phyloP scores from a whole-genome alignment of 176 grass and related monocot species.

The Musa schizocarpa region DNA sequence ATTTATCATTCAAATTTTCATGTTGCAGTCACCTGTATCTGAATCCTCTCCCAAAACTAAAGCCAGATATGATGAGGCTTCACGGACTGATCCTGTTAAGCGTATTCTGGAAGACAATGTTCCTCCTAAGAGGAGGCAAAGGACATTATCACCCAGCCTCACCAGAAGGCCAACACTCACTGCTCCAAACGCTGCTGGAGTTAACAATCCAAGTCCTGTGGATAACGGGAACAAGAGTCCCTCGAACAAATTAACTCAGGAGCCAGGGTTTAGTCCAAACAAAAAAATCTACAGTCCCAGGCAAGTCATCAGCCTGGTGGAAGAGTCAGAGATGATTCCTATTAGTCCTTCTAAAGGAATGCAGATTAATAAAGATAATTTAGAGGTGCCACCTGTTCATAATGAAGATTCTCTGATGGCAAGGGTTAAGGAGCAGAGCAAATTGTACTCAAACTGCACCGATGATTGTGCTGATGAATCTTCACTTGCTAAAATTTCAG shows the following conservation, averaged over 20 bases:
- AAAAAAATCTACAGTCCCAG: conserved; percentile 25
- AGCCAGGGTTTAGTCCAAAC: conserved; percentile 40
- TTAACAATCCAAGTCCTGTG: conserved; percentile 31
- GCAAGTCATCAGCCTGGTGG: conserved; percentile 9
- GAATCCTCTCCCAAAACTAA: conserved; percentile 54
- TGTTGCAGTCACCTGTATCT: conserved; percentile 67
- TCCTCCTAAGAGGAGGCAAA: conserved; percentile 41
- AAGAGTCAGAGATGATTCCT: conserved; percentile 25
- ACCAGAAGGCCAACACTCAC: conserved; percentile 35
- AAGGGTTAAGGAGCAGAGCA: conserved; percentile 24
- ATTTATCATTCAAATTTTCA: conserved; percentile 5
- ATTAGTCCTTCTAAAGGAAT: conserved; percentile 24
- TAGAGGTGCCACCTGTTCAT: conserved; percentile 30
- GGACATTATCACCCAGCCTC: conserved; percentile 24
- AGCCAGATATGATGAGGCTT: conserved; percentile 26
- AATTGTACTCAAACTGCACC: conserved; percentile 28
- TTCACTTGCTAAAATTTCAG: conserved; percentile 34
- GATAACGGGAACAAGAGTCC: conserved; percentile 37
- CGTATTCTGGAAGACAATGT: conserved; percentile 28
- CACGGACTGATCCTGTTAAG: conserved; percentile 38
- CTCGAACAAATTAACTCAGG: conserved; percentile 27
- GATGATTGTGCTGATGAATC: conserved; percentile 26
- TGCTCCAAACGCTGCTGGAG: conserved; percentile 22
- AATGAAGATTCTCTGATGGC: conserved; percentile 26
- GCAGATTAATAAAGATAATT: conserved; percentile 26